Evolutionary conservation across 164 flowering plant genomes (phyloP).

Genomic region (Saururus chinensis): DNA sequence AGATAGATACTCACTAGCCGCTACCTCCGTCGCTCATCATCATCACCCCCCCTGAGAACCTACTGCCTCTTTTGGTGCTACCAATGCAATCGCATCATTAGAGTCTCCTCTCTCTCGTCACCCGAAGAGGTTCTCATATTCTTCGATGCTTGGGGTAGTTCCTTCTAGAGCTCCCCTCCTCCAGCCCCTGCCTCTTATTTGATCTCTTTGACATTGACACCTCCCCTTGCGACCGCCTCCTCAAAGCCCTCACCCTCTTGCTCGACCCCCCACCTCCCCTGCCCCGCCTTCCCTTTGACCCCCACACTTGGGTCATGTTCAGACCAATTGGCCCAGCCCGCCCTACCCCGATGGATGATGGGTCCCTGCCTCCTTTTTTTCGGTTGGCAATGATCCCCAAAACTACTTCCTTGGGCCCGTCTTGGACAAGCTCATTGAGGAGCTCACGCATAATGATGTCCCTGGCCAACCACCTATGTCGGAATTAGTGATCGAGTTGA

Average conservation of each 20-base stretch:
- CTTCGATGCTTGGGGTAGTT: too few species aligned
- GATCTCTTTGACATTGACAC: constrained; percentile 35
- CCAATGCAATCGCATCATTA: constrained; percentile 48
- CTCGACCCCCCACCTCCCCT: constrained; percentile 25
- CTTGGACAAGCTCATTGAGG: constrained; percentile 47
- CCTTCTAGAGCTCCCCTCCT: too few species aligned
- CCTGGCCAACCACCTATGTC: constrained; percentile 72
- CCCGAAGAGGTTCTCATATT: too few species aligned
- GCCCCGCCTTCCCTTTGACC: constrained; percentile 13
- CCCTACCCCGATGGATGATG: constrained; percentile 1
- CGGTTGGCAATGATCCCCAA: constrained; percentile 21
- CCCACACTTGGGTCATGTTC: constrained; percentile 26
- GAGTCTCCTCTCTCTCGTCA: constrained; percentile 25
- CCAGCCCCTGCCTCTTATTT: constrained; percentile 15
- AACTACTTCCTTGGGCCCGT: constrained; percentile 49
- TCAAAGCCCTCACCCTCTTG: constrained; percentile 55
- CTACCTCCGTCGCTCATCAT: constrained; percentile 8
- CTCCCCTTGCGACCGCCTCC: constrained; percentile 44
- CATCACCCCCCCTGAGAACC: constrained; percentile 8
- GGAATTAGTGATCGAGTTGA: constrained; percentile 27
- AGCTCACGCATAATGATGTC: constrained; percentile 63
- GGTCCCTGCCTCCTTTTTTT: constrained; percentile 1
- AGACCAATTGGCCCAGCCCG: constrained; percentile 16
- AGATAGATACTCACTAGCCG: too few species aligned
- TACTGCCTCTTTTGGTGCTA: constrained; percentile 68